These are phyloP conservation scores for Cladosporium cucumerinum DNA, from an alignment of 2,329 filamentous ascomycete species.

Conservation along the genomic window DNA sequence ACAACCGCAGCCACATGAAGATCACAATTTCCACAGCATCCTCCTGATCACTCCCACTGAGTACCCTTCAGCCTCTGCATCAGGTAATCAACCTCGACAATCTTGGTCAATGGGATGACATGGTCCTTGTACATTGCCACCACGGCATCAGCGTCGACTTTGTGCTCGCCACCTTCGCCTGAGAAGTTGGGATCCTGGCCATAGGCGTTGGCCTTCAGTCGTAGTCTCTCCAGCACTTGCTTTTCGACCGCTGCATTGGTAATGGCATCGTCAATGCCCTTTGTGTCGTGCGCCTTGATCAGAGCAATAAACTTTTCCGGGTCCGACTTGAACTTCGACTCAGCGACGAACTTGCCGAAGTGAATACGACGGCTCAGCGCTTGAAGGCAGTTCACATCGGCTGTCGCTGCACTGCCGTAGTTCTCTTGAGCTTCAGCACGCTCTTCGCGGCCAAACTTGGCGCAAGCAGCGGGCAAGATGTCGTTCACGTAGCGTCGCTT, in stretches of 20 bases:
- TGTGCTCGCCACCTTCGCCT: slow-evolving; percentile 48
- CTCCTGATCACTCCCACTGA: slow-evolving; percentile 42
- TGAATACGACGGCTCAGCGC: slow-evolving; percentile 87
- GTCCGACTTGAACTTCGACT: slow-evolving; percentile 87
- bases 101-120: slow-evolving; percentile 96
- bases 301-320: slow-evolving; percentile 74
- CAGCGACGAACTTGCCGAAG: slow-evolving; percentile 97
- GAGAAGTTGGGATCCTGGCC: slow-evolving; percentile 75
- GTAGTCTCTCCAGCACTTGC: slow-evolving; percentile 82
- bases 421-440: slow-evolving; percentile 79
- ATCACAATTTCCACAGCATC: neutral
- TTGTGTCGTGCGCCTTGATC: slow-evolving; percentile 75
- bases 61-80: slow-evolving; percentile 78
- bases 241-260: slow-evolving; percentile 85
- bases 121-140: slow-evolving; percentile 85
- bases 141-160: slow-evolving; percentile 90
- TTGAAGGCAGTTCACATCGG: slow-evolving; percentile 86
- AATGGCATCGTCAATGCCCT: slow-evolving; percentile 83
- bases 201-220: slow-evolving; percentile 88
- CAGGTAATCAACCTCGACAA: slow-evolving; percentile 95
- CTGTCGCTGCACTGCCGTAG: slow-evolving; percentile 88
- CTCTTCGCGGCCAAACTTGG: slow-evolving; percentile 72
- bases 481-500: slow-evolving; percentile 78
- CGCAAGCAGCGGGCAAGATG: slow-evolving; percentile 80
- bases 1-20: neutral